A percentile compares a stretch with the other conserved stretches of the same genome.
Evolutionary conservation across 148 eudicot genomes (phyloP).

Genomic region (Spergularia marina): DNA sequence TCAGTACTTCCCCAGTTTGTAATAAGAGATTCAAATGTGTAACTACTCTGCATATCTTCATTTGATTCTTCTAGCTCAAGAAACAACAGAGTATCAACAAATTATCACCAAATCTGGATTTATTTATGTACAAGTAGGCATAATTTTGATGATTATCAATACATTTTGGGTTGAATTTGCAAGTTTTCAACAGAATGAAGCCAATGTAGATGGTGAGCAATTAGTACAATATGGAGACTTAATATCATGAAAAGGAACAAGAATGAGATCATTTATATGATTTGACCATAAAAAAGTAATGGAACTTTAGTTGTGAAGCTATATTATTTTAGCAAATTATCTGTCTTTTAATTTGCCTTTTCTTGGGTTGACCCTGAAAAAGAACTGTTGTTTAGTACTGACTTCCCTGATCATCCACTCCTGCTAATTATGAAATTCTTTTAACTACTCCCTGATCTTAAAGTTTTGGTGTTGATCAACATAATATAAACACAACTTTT

Average conservation of each 20-base stretch:
- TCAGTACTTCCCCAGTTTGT: not conserved
- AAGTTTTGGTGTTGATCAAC: too few relatives aligned
- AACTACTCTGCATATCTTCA: slow-evolving; percentile 23
- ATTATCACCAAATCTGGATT: slow-evolving; percentile 41
- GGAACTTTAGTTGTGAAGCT: not conserved
- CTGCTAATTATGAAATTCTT: too few relatives aligned
- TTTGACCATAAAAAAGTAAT: not conserved
- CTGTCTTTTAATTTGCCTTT: too few relatives aligned
- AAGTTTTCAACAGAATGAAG: not conserved
- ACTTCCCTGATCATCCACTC: not conserved
- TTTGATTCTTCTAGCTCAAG: slow-evolving; percentile 35
- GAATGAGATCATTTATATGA: not conserved
- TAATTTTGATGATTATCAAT: not conserved
- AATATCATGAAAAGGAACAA: not conserved
- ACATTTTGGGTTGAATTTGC: not conserved
- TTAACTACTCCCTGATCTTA: too few relatives aligned
- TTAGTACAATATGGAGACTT: not conserved
- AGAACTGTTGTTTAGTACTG: not conserved
- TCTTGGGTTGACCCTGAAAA: not conserved
- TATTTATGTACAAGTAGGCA: slow-evolving; percentile 18
- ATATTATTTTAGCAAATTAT: too few relatives aligned
- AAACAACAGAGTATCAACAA: slow-evolving; percentile 43
- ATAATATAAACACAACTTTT: too few relatives aligned
- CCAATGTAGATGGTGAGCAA: slow-evolving; percentile 12
- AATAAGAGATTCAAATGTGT: slow-evolving; percentile 3